Conservation (phyloP, 345 rosid species). For the Boechera retrofracta region DNA sequence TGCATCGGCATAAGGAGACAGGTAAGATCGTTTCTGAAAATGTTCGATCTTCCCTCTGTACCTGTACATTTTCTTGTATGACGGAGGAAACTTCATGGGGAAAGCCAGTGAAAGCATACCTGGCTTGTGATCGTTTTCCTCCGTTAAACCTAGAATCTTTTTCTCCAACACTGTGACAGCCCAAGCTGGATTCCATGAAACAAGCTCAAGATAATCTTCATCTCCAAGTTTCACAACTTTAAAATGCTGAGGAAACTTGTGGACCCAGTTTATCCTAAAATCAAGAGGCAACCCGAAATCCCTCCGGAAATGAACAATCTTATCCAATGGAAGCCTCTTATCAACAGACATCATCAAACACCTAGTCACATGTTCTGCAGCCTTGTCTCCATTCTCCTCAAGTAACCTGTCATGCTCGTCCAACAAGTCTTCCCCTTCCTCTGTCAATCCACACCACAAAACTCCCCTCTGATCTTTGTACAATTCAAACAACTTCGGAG, state of each 20-base stretch:
- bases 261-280: constrained; percentile 72
- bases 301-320: constrained; percentile 75
- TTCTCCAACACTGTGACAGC: constrained; percentile 86
- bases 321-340: constrained; percentile 64
- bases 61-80: constrained; percentile 75
- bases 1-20: constrained; percentile 89
- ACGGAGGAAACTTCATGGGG: constrained; percentile 76
- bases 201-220: constrained; percentile 73
- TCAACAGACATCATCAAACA: constrained; percentile 78
- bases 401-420: constrained; percentile 65
- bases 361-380: constrained; percentile 81
- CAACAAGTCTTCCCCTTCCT: constrained; percentile 61
- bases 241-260: constrained; percentile 69
- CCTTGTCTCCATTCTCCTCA: constrained; percentile 66
- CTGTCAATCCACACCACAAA: constrained; percentile 83
- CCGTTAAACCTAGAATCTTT: constrained; percentile 52
- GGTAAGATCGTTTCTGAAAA: constrained; percentile 75
- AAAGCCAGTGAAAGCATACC: constrained; percentile 78
- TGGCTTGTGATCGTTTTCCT: constrained; percentile 54
- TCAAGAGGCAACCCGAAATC: constrained; percentile 87
- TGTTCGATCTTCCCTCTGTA: constrained; percentile 79
- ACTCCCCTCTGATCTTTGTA: constrained; percentile 76
- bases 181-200: constrained; percentile 83
- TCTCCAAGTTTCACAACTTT: constrained; percentile 56
- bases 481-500: constrained; percentile 77